These are phyloP conservation scores for Cyclotella sp. DNA, from an alignment of 108 stramenopile genomes.

Conservation along the genomic window DNA sequence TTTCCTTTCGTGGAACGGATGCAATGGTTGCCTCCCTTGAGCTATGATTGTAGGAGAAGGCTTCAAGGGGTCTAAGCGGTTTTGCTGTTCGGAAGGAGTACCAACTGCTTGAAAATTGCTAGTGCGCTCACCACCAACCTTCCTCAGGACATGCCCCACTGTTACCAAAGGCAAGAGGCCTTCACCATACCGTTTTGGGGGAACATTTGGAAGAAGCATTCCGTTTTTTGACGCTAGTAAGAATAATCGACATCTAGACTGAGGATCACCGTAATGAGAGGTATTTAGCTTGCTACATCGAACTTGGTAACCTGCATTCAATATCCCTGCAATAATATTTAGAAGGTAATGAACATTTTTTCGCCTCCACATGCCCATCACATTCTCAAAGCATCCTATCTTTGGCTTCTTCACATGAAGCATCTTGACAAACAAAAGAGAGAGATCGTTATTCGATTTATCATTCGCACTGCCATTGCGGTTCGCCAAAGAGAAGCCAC, in stretches of 20 bases:
- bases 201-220: background rate
- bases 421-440: background rate
- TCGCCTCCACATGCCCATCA: slow-evolving; percentile 1
- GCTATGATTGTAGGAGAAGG: background rate
- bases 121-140: background rate
- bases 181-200: background rate
- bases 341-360: slow-evolving; percentile 6
- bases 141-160: background rate
- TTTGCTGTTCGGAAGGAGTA: too few relatives aligned
- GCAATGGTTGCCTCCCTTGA: background rate
- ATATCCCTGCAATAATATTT: background rate
- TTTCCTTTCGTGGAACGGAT: slow-evolving; percentile 1
- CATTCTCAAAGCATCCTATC: slow-evolving; percentile 2
- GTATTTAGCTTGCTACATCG: background rate
- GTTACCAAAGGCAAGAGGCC: background rate
- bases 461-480: background rate
- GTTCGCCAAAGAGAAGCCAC: background rate
- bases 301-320: slow-evolving; percentile 2
- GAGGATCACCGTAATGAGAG: background rate
- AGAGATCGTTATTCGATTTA: background rate
- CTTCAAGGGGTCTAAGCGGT: background rate
- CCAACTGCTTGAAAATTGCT: background rate
- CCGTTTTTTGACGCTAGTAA: background rate
- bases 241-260: background rate
- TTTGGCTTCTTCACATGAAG: background rate